phyloP scores from a whole-genome alignment of 1,139 yeast genomes.

The Sugiyamaella novakii region DNA sequence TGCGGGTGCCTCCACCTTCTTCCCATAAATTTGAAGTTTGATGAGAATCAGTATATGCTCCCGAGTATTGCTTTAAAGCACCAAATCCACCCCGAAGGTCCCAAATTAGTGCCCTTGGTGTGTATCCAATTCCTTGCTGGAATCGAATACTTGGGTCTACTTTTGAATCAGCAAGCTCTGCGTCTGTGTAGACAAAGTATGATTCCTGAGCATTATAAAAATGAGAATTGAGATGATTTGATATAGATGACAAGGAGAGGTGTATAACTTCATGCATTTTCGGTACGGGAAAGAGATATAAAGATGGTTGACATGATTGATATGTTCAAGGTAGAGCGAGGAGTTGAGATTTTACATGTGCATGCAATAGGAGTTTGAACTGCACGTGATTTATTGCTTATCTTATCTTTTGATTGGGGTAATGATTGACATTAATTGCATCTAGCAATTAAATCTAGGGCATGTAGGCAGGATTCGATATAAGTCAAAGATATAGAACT shows the following conservation, averaged over 20 bases:
- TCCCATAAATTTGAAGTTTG: conserved; percentile 25
- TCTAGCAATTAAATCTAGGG: too few relatives aligned
- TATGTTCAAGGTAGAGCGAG: too few relatives aligned
- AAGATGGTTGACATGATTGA: too few relatives aligned
- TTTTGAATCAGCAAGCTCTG: conserved; percentile 41
- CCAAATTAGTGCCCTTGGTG: conserved; percentile 79
- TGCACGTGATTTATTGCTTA: not conserved
- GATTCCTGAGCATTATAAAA: conserved; percentile 79
- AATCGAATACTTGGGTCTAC: conserved; percentile 52
- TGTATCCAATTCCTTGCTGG: conserved; percentile 58
- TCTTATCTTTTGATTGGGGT: not conserved
- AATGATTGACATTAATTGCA: not conserved
- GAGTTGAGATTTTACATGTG: too few relatives aligned
- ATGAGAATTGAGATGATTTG: conserved; percentile 76
- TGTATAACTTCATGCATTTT: conserved; percentile 72
- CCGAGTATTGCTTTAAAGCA: conserved; percentile 34
- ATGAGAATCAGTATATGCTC: conserved; percentile 30
- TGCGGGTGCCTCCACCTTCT: conserved; percentile 12
- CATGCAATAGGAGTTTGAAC: too few relatives aligned
- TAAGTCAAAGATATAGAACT: too few relatives aligned
- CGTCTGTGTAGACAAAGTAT: conserved; percentile 55
- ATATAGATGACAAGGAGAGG: conserved; percentile 66
- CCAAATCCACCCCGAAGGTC: conserved; percentile 56
- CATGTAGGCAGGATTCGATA: too few relatives aligned
- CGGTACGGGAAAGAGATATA: not conserved